Evolutionary conservation across 306 rosid genomes (phyloP).

Genomic region (Prunus dulcis): DNA sequence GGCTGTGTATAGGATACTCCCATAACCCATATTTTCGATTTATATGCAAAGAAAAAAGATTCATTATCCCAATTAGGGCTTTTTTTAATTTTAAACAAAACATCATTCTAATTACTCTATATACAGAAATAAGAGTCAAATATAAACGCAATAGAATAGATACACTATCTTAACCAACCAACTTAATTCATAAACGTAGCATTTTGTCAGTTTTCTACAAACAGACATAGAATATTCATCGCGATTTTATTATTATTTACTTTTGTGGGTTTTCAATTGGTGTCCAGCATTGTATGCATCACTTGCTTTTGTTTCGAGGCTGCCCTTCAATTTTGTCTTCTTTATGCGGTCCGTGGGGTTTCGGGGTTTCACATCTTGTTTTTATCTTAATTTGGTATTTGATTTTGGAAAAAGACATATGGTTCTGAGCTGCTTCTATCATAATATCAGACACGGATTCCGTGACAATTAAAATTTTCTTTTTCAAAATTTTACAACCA

Average conservation of each 20-base stretch:
- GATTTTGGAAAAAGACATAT: conserved; percentile 7
- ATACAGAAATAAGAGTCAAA: too few relatives aligned
- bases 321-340: conserved; percentile 23
- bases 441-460: background rate
- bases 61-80: too few relatives aligned
- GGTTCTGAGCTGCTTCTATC: background rate
- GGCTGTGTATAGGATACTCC: too few relatives aligned
- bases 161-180: too few relatives aligned
- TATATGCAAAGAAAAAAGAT: too few relatives aligned
- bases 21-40: too few relatives aligned
- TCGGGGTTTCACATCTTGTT: conserved; percentile 1
- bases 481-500: background rate
- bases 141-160: fast-evolving
- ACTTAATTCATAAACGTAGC: too few relatives aligned
- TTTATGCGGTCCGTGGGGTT: background rate
- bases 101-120: too few relatives aligned
- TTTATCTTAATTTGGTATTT: conserved; percentile 15
- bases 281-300: background rate
- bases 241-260: too few relatives aligned
- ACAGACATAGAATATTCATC: too few relatives aligned
- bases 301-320: conserved; percentile 17
- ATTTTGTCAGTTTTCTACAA: too few relatives aligned
- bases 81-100: too few relatives aligned
- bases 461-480: background rate
- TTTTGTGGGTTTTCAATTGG: background rate